Evolutionary conservation across 2,329 filamentous ascomycete species (phyloP).

Genomic region (Fusarium keratoplasticum): DNA sequence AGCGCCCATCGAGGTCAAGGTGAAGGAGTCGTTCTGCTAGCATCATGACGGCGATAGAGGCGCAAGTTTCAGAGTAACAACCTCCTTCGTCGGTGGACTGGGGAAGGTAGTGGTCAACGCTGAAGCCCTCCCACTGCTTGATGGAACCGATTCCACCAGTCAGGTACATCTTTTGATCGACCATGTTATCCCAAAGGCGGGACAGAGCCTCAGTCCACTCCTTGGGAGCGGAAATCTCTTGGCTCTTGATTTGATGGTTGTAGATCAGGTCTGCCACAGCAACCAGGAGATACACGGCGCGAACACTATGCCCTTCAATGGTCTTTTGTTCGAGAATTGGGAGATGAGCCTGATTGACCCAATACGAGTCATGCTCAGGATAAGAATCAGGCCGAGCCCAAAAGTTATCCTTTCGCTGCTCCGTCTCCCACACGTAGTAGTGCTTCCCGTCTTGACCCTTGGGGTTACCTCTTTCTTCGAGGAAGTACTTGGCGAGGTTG

Average conservation of each 20-base stretch:
- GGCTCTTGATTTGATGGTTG: slow-evolving; percentile 26
- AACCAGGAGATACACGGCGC: slow-evolving; percentile 70
- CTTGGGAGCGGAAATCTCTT: slow-evolving; percentile 27
- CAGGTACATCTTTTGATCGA: slow-evolving; percentile 70
- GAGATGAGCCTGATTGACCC: slow-evolving; percentile 68
- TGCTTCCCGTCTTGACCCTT: slow-evolving; percentile 64
- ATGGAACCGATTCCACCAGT: slow-evolving; percentile 69
- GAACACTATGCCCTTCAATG: slow-evolving; percentile 67
- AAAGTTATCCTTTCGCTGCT: slow-evolving; percentile 59
- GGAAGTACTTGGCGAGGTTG: slow-evolving; percentile 60
- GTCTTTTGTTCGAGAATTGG: slow-evolving; percentile 59
- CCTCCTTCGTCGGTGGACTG: slow-evolving; percentile 13
- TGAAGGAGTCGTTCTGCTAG: slow-evolving; percentile 67
- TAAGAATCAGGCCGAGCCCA: slow-evolving; percentile 60
- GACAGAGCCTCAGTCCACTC: slow-evolving; percentile 54
- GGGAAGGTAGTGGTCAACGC: slow-evolving; percentile 21
- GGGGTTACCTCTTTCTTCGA: slow-evolving; percentile 42
- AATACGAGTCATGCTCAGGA: slow-evolving; percentile 52
- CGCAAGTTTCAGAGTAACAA: slow-evolving; percentile 18
- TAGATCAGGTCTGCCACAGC: slow-evolving; percentile 65
- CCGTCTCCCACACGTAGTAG: slow-evolving; percentile 69
- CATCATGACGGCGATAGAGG: slow-evolving; percentile 64
- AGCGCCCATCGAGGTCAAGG: slow-evolving; percentile 63
- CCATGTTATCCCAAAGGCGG: slow-evolving; percentile 70
- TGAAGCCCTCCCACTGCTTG: slow-evolving; percentile 46